Evolutionary conservation across 306 rosid genomes (phyloP).

Genomic region (Heteromeles arbutifolia): DNA sequence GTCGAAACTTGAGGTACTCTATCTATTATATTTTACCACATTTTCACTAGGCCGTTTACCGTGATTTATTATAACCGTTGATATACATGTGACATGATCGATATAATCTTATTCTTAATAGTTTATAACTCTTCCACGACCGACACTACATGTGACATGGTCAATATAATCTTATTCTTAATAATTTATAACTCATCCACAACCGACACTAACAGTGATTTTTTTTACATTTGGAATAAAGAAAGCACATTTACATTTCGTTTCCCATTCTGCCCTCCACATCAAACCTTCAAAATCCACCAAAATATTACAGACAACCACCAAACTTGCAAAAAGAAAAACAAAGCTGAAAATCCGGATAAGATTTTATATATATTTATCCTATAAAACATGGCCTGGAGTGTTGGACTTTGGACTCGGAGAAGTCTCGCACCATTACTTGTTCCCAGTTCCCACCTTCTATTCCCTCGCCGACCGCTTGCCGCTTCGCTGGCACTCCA

Average conservation of each 20-base stretch:
- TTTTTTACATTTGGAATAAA: too few species aligned
- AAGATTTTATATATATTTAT: neutral
- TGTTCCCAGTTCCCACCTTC: neutral
- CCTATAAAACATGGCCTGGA: neutral
- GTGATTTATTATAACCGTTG: too few species aligned
- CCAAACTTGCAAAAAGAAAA: neutral
- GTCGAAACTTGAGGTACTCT: too few species aligned
- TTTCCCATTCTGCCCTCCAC: neutral
- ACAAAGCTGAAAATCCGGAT: neutral
- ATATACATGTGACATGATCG: neutral
- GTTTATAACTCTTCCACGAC: neutral
- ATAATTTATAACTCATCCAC: neutral
- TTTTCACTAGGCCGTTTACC: too few species aligned
- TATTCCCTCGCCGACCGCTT: slow-evolving; percentile 16
- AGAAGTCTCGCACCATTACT: neutral
- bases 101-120: neutral
- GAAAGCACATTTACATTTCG: neutral
- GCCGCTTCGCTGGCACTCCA: slow-evolving; percentile 34
- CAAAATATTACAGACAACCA: neutral
- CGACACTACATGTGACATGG: neutral
- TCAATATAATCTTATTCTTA: neutral
- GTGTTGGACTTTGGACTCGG: neutral
- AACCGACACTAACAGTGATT: accelerated
- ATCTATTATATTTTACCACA: too few species aligned
- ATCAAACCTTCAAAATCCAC: neutral